Evolutionary conservation across 768 basidiomycete species (phyloP).

Genomic region (Royoungia palumana): DNA sequence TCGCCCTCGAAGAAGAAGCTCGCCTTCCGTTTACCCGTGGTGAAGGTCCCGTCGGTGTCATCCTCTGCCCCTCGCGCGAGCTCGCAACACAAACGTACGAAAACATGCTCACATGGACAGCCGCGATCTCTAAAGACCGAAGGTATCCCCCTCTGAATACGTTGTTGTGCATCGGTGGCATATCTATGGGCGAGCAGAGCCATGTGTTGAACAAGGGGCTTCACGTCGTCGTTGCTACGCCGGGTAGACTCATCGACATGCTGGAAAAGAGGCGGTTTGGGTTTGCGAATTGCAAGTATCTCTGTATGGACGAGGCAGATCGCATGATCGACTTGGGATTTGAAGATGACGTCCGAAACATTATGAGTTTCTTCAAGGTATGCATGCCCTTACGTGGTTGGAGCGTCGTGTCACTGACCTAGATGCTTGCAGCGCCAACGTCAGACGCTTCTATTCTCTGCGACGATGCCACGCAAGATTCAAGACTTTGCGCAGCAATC

Average conservation of each 20-base stretch:
- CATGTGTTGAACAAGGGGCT: constrained; percentile 88
- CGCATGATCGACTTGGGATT: constrained; percentile 99
- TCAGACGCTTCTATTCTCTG: constrained; percentile 95
- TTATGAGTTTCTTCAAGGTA: constrained; percentile 99
- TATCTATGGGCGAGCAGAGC: constrained; percentile 97
- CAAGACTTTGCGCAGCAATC: constrained; percentile 98
- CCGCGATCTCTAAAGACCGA: constrained; percentile 72
- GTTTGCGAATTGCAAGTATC: constrained; percentile 89
- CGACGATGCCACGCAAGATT: constrained; percentile 98
- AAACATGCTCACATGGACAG: constrained; percentile 85
- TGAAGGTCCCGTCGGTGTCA: constrained; percentile 95
- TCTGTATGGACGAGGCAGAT: constrained; percentile 99
- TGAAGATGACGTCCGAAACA: constrained; percentile 97
- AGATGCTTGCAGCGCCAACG: constrained; percentile 69
- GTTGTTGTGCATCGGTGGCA: constrained; percentile 94
- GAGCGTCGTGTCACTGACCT: not conserved
- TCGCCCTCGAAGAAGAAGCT: constrained; percentile 88
- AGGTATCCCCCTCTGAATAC: constrained; percentile 84
- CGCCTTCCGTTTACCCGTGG: constrained; percentile 87
- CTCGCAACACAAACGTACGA: constrained; percentile 97
- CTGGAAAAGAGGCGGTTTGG: constrained; percentile 92
- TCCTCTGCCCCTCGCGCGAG: constrained; percentile 96
- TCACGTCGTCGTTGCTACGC: constrained; percentile 95
- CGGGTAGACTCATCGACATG: constrained; percentile 97
- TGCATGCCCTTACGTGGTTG: constrained; percentile 14